phyloP scores from a whole-genome alignment of 441 rosid species.

The Heliophila coronopifolia region DNA sequence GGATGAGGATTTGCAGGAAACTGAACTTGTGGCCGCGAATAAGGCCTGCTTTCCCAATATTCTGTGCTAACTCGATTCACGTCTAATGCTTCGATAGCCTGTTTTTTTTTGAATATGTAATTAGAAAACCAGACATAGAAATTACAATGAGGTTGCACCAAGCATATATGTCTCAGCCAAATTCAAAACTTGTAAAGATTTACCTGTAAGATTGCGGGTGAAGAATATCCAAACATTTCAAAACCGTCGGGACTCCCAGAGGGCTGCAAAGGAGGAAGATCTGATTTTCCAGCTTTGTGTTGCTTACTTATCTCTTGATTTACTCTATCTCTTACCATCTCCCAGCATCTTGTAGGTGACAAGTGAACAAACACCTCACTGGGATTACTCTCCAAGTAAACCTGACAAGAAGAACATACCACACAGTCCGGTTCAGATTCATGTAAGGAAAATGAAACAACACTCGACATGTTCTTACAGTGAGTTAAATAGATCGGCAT shows the following conservation, averaged over 20 bases:
- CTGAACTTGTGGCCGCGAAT: constrained; percentile 78
- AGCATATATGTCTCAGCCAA: constrained; percentile 1
- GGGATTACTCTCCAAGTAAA: constrained; percentile 65
- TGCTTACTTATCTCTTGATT: constrained; percentile 87
- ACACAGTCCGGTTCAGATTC: constrained; percentile 3
- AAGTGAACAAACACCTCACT: constrained; percentile 80
- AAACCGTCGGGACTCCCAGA: constrained; percentile 95
- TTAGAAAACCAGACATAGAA: constrained; percentile 3
- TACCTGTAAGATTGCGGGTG: constrained; percentile 96
- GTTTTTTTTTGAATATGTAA: constrained; percentile 19
- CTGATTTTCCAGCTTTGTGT: constrained; percentile 64
- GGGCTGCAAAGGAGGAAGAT: constrained; percentile 92
- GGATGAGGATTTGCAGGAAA: constrained; percentile 42
- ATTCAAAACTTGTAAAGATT: constrained; percentile 19
- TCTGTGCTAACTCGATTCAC: constrained; percentile 69
- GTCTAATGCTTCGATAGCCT: constrained; percentile 94
- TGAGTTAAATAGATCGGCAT: not conserved
- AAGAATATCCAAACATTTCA: constrained; percentile 93
- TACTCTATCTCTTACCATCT: constrained; percentile 91
- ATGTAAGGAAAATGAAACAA: not conserved
- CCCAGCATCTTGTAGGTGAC: constrained; percentile 93
- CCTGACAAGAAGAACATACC: constrained; percentile 46
- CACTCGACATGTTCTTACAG: not conserved
- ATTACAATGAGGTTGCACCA: not conserved
- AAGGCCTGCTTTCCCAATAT: constrained; percentile 94